Base-by-base conservation (phyloP, 805 yeast species). In the Barnettozyma sp. region DNA sequence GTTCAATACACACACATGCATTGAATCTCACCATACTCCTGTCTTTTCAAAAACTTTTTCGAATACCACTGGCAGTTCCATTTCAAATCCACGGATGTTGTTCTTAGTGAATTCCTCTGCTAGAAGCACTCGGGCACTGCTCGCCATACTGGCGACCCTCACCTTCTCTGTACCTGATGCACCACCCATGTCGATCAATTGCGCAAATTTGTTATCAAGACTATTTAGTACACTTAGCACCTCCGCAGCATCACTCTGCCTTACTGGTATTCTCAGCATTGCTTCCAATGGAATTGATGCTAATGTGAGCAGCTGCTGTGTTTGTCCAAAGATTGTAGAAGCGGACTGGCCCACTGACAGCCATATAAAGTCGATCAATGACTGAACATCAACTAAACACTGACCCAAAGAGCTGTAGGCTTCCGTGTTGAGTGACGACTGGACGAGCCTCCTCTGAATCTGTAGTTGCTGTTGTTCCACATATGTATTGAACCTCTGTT, bases 221-320 rank as follows among this genome's bases (percentile, higher is more conserved):
- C 59, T 60, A 28, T 56, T 52, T 6, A 70, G 38, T 6, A 66
- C 41, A 22, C 56, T 57, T 25, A 70, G 56, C 28, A 72, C 41
- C 49, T 62, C 49, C 22, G 65, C 42, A 21, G 62, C 48, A 36
- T 53, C 50, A 35, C 28, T 36, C 17, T 38, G 35, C 36, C 45
- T 25, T 36, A 65, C 41, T 31, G 63, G 43, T 42, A 62, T 62
- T 44, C 68, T 75, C 11, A 62, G 67, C 7, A 78, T 44, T 45
- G 71, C 81, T 43, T 80, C 88, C 32, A 76, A 67, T 20, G 80
- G 49, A 42, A 81, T 87, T 33, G 82, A 85, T 33, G 84, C 71
- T 3, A 82, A 65, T 26, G 68, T 66, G 17, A 84, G 60, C 13
- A 81, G 55, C 45, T 79, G 81, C 35, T 76, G 75, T 0, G 70